Evolutionary conservation across 768 basidiomycete genomes (phyloP).

Genomic region (Tylopilus balloui): DNA sequence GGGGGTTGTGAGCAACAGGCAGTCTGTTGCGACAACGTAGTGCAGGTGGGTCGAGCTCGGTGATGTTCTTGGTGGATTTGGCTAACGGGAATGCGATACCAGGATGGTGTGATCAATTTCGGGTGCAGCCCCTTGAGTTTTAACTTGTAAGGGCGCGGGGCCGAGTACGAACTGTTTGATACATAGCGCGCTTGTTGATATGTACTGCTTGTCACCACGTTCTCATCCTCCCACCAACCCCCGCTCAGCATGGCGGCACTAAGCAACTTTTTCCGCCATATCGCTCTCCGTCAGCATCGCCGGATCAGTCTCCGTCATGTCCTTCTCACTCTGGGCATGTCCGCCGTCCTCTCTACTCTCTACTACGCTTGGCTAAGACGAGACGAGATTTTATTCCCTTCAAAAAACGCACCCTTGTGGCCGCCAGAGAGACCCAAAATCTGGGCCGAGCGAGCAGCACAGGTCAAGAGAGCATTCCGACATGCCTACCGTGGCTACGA

Average conservation of each 20-base stretch:
- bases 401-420: neutral
- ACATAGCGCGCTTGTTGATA: too few species aligned
- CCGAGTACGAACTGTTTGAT: too few species aligned
- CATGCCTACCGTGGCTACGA: slow-evolving; percentile 69
- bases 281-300: slow-evolving; percentile 1
- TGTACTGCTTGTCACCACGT: neutral
- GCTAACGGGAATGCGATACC: neutral
- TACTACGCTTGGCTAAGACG: slow-evolving; percentile 15
- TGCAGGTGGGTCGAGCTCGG: neutral
- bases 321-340: slow-evolving; percentile 12
- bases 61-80: too few species aligned
- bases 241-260: neutral
- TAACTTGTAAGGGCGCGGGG: neutral
- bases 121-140: slow-evolving; percentile 17
- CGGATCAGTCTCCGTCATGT: slow-evolving; percentile 17
- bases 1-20: neutral
- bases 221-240: neutral
- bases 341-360: slow-evolving; percentile 9
- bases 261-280: slow-evolving; percentile 2
- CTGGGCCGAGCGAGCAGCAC: slow-evolving; percentile 51
- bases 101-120: slow-evolving; percentile 11
- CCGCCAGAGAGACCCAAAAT: slow-evolving; percentile 19
- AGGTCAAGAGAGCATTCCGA: slow-evolving; percentile 57
- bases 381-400: neutral
- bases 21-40: slow-evolving; percentile 4